Evolutionary conservation across 306 rosid species (phyloP), one percentile per base, ranked within the genome.

Genomic region (Trichosanthes cucumerina): DNA sequence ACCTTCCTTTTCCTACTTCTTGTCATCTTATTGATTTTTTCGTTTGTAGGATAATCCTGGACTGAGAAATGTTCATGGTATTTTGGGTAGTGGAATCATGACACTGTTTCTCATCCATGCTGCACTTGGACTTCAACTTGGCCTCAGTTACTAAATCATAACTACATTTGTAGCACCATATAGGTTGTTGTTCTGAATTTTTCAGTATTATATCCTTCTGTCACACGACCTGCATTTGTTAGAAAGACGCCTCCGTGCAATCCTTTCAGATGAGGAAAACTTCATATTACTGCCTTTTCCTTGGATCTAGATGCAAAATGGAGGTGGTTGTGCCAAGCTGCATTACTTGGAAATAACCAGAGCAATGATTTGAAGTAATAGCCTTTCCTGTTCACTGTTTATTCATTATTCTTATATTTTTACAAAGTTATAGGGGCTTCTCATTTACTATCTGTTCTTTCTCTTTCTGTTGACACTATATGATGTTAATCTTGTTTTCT

Each of bases 51-150:
- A 82, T 41, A 92, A 88, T 83, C 96, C 96, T 19, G 89, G 90
- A 79, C 77, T 94, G 13, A 82, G 96, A 85, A 91, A 79, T 80
- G 87, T 86, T 80, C 98, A 92, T 79, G 97, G 96, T 57, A 82
- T 95, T 68, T 84, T 92, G 88, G 97, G 97, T 38, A 88, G 96
- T 80, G 88, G 96, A 73, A 95, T 92, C 84, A 95, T 92, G 97
- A 88, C 96, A 11, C 85, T 94, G 54, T 92, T 94, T 87, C 86
- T 95, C 23, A 78, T 95, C 80, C 96, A 92, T 76, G 93, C 90
- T 80, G 92, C 92, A 59, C 87, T 95, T 74, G 98, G 98, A 72
- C 92, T 92, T 77, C 98, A 88, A 82, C 86, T 94, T 68, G 95
- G 93, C 80, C 86, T 92, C 49, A 89, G 98, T 86, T 89, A 56